Evolutionary conservation across 495 filamentous ascomycete genomes (phyloP).

Genomic region (Neurospora tetraspora): DNA sequence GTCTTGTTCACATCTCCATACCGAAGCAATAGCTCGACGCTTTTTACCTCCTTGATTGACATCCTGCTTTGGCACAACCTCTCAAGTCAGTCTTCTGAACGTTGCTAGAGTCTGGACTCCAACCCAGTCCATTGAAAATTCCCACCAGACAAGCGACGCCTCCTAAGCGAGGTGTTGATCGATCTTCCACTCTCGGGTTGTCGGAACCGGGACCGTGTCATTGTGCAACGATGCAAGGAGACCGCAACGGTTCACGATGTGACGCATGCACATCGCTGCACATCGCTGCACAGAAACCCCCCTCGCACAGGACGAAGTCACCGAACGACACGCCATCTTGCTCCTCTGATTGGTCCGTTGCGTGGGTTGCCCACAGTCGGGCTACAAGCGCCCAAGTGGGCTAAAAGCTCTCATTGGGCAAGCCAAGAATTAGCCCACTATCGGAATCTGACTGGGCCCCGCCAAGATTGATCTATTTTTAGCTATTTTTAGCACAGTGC

Average conservation of each 20-base stretch:
- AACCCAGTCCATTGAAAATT: not conserved
- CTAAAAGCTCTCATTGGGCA: conserved; percentile 16
- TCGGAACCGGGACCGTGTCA: not conserved
- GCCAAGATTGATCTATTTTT: conserved; percentile 18
- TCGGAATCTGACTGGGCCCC: conserved; percentile 9
- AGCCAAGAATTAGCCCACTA: conserved; percentile 18
- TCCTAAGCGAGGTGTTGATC: not conserved
- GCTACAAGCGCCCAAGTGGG: conserved; percentile 17
- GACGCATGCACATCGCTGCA: not conserved
- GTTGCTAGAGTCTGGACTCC: not conserved
- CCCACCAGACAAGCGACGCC: not conserved
- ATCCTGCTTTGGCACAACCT: not conserved
- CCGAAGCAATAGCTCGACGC: not conserved
- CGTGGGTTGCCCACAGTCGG: conserved; percentile 1
- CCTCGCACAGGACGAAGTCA: not conserved
- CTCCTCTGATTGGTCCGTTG: conserved; percentile 8
- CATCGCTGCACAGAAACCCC: not conserved
- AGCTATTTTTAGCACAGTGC: conserved; percentile 23
- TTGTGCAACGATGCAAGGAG: not conserved
- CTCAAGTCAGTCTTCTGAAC: not conserved
- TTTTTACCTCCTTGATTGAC: not conserved
- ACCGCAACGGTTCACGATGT: not conserved
- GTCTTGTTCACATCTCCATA: not conserved
- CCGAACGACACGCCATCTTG: not conserved
- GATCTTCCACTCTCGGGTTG: not conserved